Evolutionary conservation across 164 flowering plant species (phyloP), one percentile per base, ranked within the genome.

Genomic region (Sedum album): DNA sequence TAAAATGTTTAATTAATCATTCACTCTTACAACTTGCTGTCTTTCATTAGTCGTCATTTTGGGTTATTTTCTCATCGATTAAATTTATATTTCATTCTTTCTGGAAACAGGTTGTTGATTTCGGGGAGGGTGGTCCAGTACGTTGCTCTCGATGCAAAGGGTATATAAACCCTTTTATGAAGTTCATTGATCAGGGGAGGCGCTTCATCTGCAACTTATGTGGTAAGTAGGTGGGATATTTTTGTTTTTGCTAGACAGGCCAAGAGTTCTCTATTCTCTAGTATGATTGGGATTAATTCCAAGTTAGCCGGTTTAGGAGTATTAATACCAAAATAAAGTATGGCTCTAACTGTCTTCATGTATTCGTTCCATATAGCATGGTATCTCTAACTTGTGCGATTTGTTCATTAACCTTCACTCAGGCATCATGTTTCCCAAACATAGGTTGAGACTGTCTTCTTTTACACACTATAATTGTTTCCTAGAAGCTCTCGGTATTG

Each of bases 81-180:
- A 26, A n/a, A n/a, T 48, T 18, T 1, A 51, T 7, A n/a, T 51
- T 48, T 18, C 1, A 51, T 7, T 51, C 57, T 53, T 55, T 55
- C 33, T 57, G 35, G 28, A 57, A 57, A 57, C 62, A 95, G 99
- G 80, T 92, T 73, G 98, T 92, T 42, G 99, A 95, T 81, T 92
- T 92, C 85, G 97, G 98, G 60, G 98, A 95, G 74, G 78, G 85
- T 77, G 99, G 99, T 68, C 99, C 99, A 71, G 85, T 92, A 71
- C 88, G 99, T 41, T 95, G 99, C 73, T 88, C 97, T 75, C 98
- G 96, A 35, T 95, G 99, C 83, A 95, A 92, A 80, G 97, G 86
- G 44, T 95, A 95, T 72, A 82, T 95, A 55, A 95, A 95, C 76
- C 99, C 99, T 62, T 92, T 95, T 76, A 84, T 95, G 96, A 95